Evolutionary conservation across 495 filamentous ascomycete species (phyloP).

Genomic region (Xylaria intraflava): DNA sequence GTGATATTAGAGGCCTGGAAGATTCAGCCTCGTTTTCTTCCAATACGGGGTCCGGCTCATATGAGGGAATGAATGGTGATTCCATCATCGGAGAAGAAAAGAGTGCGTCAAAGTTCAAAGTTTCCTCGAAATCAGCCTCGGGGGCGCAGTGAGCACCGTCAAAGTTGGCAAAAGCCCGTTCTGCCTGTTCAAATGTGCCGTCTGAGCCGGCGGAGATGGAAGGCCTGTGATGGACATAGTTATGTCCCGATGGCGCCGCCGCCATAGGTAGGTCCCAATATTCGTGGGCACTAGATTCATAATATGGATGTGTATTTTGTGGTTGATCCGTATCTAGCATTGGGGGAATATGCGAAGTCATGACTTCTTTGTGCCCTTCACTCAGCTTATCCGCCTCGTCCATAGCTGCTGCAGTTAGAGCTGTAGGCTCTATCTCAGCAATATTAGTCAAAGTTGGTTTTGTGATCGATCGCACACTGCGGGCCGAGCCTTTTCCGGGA

Average conservation of each 20-base stretch:
- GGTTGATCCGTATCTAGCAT: conserved; percentile 19
- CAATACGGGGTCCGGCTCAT: conserved; percentile 12
- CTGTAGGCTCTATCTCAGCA: conserved; percentile 39
- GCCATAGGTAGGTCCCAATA: conserved; percentile 23
- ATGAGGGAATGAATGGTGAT: conserved; percentile 13
- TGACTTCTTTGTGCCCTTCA: conserved; percentile 27
- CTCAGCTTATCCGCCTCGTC: conserved; percentile 38
- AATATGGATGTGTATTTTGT: conserved; percentile 19
- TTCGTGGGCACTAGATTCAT: conserved; percentile 13
- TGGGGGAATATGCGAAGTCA: conserved; percentile 17
- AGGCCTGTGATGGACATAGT: conserved; percentile 22
- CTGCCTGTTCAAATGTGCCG: conserved; percentile 63
- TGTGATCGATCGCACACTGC: conserved; percentile 34
- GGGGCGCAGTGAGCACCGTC: conserved; percentile 82
- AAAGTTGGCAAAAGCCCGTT: conserved; percentile 77
- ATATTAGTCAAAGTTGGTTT: conserved; percentile 41
- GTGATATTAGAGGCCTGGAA: conserved; percentile 15
- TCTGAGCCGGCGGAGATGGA: conserved; percentile 50
- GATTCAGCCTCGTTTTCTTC: conserved; percentile 12
- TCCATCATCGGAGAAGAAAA: conserved; percentile 20
- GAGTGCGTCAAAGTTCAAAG: conserved; percentile 18
- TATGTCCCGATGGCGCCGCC: conserved; percentile 18
- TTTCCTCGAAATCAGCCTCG: conserved; percentile 28
- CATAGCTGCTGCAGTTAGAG: conserved; percentile 38
- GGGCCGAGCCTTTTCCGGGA: conserved; percentile 39